phyloP scores from a whole-genome alignment of 2,329 filamentous ascomycete genomes.

The Coccinonectria pachysandricola region DNA sequence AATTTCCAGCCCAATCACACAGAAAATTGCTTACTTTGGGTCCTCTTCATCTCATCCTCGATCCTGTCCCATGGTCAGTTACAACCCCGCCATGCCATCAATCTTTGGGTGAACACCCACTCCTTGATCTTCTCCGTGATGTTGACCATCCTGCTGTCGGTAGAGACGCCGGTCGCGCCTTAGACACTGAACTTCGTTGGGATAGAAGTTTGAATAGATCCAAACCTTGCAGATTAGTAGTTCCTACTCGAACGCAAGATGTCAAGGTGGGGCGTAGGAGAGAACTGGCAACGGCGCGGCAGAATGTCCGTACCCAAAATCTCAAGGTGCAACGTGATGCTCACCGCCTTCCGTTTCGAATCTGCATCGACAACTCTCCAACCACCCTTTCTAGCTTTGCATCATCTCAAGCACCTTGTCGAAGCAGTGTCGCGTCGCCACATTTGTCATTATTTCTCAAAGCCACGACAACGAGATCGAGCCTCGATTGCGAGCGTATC shows the following conservation, averaged over 20 bases:
- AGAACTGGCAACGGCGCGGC: conserved; percentile 17
- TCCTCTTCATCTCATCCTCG: conserved; percentile 98
- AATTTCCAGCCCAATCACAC: not conserved
- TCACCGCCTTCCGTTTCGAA: conserved; percentile 22
- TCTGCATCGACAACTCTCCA: conserved; percentile 6
- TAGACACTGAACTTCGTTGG: conserved; percentile 3
- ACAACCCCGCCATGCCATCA: conserved; percentile 3
- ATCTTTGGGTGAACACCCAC: conserved; percentile 38
- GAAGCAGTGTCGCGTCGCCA: conserved; percentile 13
- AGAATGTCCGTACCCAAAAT: conserved; percentile 12
- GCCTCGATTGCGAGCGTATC: conserved; percentile 1
- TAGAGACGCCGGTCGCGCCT: conserved; percentile 16
- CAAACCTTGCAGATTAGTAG: conserved; percentile 6
- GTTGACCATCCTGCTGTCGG: conserved; percentile 71
- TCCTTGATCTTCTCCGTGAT: conserved; percentile 99
- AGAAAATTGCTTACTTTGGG: conserved; percentile 66
- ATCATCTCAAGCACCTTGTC: conserved; percentile 12
- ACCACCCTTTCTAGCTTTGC: conserved; percentile 19
- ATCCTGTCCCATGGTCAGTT: conserved; percentile 54
- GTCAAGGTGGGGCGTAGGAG: conserved; percentile 20
- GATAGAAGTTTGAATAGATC: conserved; percentile 5
- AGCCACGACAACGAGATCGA: conserved; percentile 3
- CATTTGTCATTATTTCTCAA: conserved; percentile 5
- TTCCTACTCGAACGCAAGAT: conserved; percentile 11
- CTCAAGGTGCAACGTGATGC: conserved; percentile 9